Conservation (phyloP, 495 filamentous ascomycete genomes). For the Aspergillus ellipticus region DNA sequence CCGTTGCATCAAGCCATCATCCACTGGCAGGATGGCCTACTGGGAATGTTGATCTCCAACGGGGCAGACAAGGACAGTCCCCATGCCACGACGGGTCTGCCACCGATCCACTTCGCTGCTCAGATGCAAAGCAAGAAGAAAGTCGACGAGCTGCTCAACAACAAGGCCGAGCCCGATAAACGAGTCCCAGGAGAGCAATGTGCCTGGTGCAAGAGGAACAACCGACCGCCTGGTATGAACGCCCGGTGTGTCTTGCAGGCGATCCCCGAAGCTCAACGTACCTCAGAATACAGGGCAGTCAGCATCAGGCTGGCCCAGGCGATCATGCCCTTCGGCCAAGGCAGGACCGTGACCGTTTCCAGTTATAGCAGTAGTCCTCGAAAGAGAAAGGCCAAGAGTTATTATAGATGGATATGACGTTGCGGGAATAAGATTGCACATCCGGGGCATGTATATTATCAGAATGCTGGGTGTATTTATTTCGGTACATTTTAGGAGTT, state of each 20-base stretch:
- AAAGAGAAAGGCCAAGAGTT: too few species aligned
- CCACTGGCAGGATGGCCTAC: not conserved
- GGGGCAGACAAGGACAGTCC: not conserved
- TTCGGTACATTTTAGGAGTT: too few species aligned
- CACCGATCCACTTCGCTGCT: not conserved
- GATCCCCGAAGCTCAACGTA: not conserved
- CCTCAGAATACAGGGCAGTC: not conserved
- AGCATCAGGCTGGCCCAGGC: not conserved
- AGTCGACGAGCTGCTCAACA: not conserved
- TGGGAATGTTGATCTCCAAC: not conserved
- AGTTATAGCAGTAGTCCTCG: too few species aligned
- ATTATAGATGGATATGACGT: too few species aligned
- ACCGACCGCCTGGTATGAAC: not conserved
- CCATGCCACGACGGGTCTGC: not conserved
- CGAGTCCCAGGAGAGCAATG: not conserved
- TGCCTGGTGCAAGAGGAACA: not conserved
- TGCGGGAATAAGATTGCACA: too few species aligned
- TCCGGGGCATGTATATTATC: too few species aligned
- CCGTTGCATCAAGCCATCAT: constrained; percentile 1
- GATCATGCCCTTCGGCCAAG: too few species aligned
- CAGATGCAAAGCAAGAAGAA: not conserved
- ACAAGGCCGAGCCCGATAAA: not conserved
- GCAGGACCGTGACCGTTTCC: too few species aligned
- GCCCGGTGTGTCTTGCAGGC: not conserved
- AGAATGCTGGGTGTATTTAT: too few species aligned